Evolutionary conservation across 139 green algal species (phyloP), one percentile per base, ranked within the genome.

Genomic region (Coelastrella sp.): DNA sequence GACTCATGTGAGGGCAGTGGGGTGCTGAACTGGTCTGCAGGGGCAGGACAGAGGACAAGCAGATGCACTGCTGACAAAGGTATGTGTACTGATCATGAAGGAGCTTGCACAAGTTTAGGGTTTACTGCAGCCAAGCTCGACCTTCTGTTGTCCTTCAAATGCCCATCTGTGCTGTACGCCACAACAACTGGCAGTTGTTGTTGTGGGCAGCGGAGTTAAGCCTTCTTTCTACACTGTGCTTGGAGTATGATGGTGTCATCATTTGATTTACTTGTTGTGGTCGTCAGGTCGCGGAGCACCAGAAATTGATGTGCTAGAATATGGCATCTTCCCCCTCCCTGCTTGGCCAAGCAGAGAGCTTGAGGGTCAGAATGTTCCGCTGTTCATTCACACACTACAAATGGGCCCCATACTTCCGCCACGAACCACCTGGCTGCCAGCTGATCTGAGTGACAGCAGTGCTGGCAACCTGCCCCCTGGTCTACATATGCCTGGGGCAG

Each of bases 231-330:
- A n/a, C n/a, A n/a, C n/a, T n/a, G n/a, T n/a, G n/a, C n/a, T n/a
- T n/a, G n/a, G n/a, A n/a, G n/a, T n/a, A n/a, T n/a, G n/a, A n/a
- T n/a, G n/a, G n/a, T n/a, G n/a, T n/a, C n/a, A n/a, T n/a, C n/a
- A n/a, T n/a, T n/a, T n/a, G n/a, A n/a, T n/a, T n/a, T n/a, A n/a
- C n/a, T n/a, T n/a, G n/a, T n/a, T n/a, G n/a, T n/a, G n/a, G n/a
- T n/a, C n/a, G n/a, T 9, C 40, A 88, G 90, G 83, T 4, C 84
- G 90, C n/a, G 88, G 86, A 30, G 75, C 87, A 2, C 78, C 87
- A 15, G 90, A 93, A 84, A 89, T 93, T 66, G 90, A 93, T 50
- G 71, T 92, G 7, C 81, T 92, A 51, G 90, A 93, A 66, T 69
- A 90, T 23, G 86, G 86, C 48, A 64, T 84, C 59, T 85, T 59